These are phyloP conservation scores for Cryoendolithus antarcticus DNA, from an alignment of 2,329 filamentous ascomycete genomes.

Conservation along the genomic window DNA sequence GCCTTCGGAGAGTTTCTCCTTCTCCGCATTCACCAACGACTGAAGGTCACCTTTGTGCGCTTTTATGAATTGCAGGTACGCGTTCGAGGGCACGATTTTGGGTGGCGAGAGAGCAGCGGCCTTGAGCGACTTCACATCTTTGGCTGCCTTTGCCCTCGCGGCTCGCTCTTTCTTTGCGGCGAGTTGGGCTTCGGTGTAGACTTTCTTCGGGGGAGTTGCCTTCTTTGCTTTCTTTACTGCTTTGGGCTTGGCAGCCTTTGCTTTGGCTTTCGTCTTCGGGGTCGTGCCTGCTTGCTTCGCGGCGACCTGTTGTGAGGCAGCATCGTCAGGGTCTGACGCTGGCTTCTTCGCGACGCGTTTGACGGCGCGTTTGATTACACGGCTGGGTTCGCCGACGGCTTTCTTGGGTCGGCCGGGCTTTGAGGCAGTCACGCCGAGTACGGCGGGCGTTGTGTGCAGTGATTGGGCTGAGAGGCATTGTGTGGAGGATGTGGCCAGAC, in stretches of 20 bases:
- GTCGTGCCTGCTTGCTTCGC: slow-evolving; percentile 12
- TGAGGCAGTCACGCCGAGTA: not conserved
- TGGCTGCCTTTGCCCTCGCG: slow-evolving; percentile 6
- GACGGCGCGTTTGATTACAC: slow-evolving; percentile 18
- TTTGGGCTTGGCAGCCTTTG: slow-evolving; percentile 6
- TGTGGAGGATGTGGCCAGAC: not conserved
- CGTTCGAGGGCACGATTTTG: slow-evolving; percentile 4
- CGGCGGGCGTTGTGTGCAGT: not conserved
- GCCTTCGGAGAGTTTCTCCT: slow-evolving; percentile 9
- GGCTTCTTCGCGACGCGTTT: slow-evolving; percentile 13
- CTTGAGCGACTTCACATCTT: slow-evolving; percentile 24
- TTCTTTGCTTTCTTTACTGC: slow-evolving; percentile 10
- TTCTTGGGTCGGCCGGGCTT: slow-evolving; percentile 18
- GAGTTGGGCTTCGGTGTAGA: slow-evolving; percentile 3
- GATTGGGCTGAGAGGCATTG: not conserved
- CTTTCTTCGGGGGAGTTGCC: slow-evolving; percentile 11
- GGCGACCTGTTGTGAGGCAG: slow-evolving; percentile 13
- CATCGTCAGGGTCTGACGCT: slow-evolving; percentile 8
- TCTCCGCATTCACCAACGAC: not conserved
- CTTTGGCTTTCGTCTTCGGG: slow-evolving; percentile 8
- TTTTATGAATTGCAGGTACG: slow-evolving; percentile 18
- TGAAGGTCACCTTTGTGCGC: not conserved
- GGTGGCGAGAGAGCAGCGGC: slow-evolving; percentile 27
- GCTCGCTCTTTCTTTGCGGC: slow-evolving; percentile 5
- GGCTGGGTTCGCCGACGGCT: slow-evolving; percentile 21